Evolutionary conservation across 768 basidiomycete genomes (phyloP).

Genomic region (Boletus sp.): DNA sequence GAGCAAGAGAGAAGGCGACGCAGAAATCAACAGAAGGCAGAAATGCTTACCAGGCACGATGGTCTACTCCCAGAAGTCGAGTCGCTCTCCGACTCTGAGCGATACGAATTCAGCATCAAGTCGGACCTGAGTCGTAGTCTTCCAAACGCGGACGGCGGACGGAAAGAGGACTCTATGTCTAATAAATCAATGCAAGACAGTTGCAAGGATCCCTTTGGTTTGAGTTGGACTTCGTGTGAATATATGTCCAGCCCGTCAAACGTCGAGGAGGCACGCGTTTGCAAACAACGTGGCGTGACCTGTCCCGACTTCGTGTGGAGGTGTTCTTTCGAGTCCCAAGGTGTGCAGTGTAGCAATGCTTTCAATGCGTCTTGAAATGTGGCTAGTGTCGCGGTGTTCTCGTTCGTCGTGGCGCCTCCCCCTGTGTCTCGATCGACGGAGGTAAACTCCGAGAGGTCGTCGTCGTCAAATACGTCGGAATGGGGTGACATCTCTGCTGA

Average conservation of each 20-base stretch:
- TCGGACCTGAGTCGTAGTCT: constrained; percentile 20
- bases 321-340: constrained; percentile 23
- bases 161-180: constrained; percentile 20
- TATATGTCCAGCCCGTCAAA: constrained; percentile 32
- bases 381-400: constrained; percentile 23
- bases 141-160: constrained; percentile 10
- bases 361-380: constrained; percentile 32
- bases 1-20: background rate
- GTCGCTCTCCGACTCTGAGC: constrained; percentile 17
- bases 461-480: constrained; percentile 15
- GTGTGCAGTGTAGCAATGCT: constrained; percentile 24
- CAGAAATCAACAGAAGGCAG: background rate
- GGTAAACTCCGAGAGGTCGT: constrained; percentile 10
- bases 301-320: constrained; percentile 11
- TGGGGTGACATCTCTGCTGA: constrained; percentile 5
- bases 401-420: constrained; percentile 4
- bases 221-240: constrained; percentile 24
- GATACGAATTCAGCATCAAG: constrained; percentile 19
- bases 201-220: constrained; percentile 18
- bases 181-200: constrained; percentile 21
- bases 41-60: constrained; percentile 16
- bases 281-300: constrained; percentile 1
- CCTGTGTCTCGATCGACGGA: constrained; percentile 16
- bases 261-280: constrained; percentile 31
- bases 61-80: background rate